phyloP scores from a whole-genome alignment of 805 yeast species.

The Candida loeiensis region DNA sequence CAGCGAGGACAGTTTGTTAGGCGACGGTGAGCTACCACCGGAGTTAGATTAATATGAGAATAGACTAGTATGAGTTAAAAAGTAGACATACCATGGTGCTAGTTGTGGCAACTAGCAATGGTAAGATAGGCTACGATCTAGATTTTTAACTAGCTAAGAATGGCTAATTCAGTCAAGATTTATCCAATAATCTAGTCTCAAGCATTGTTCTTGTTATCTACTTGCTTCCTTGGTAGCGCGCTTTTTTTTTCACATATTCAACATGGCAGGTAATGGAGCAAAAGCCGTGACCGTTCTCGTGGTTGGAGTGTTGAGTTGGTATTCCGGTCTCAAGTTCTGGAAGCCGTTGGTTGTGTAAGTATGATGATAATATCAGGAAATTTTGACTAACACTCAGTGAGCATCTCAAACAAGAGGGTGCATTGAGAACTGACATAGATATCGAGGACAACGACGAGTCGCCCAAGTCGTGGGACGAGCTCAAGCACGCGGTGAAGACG shows the following conservation, averaged over 20 bases:
- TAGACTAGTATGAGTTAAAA: too few relatives aligned
- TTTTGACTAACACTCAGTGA: slow-evolving; percentile 38
- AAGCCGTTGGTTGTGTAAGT: slow-evolving; percentile 69
- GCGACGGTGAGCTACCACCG: slow-evolving; percentile 13
- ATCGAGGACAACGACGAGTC: slow-evolving; percentile 35
- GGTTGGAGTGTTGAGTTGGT: slow-evolving; percentile 35
- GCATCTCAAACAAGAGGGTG: slow-evolving; percentile 61
- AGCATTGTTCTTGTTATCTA: too few relatives aligned
- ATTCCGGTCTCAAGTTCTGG: slow-evolving; percentile 61
- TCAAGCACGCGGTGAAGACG: slow-evolving; percentile 28
- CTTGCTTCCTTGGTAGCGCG: slow-evolving; percentile 1
- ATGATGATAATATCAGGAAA: neutral
- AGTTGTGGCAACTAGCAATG: too few relatives aligned
- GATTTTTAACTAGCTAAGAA: too few relatives aligned
- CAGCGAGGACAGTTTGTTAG: slow-evolving; percentile 10
- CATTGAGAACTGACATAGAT: slow-evolving; percentile 55
- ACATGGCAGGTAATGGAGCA: slow-evolving; percentile 16
- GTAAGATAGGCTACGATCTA: too few relatives aligned
- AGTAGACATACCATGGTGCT: too few relatives aligned
- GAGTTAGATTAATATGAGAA: slow-evolving; percentile 11
- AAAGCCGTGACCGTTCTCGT: slow-evolving; percentile 22
- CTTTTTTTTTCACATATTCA: slow-evolving; percentile 3
- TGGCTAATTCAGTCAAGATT: too few relatives aligned
- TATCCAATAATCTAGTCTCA: too few relatives aligned
- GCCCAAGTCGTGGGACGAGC: slow-evolving; percentile 39